Percentiles rank a stretch among this genome's conserved stretches.
These are phyloP conservation scores for Plantago coronopus DNA, from an alignment of 305 asterid species.

Conservation along the genomic window DNA sequence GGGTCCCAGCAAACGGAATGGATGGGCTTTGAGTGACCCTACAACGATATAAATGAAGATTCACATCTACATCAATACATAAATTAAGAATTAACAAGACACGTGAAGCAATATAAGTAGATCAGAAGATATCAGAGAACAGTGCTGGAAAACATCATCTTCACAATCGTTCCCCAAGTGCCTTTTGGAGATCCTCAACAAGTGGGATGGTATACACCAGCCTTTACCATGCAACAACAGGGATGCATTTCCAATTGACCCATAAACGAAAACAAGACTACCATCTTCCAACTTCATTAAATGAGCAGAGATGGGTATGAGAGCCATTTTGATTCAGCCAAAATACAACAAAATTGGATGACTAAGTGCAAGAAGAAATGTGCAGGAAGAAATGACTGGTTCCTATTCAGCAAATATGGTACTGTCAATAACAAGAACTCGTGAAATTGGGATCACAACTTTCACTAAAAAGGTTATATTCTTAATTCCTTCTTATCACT, in stretches of 20 bases:
- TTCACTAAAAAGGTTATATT: neutral
- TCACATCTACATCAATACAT: neutral
- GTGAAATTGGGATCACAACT: neutral
- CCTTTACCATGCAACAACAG: too few relatives aligned
- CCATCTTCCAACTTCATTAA: too few relatives aligned
- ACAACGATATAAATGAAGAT: constrained; percentile 6
- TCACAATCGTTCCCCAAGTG: too few relatives aligned
- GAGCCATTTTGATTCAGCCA: too few relatives aligned
- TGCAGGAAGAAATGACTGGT: too few relatives aligned
- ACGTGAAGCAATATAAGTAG: neutral
- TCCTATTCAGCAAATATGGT: neutral
- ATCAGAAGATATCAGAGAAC: neutral
- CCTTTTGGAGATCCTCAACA: too few relatives aligned
- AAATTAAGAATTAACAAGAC: neutral
- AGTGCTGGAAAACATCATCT: neutral
- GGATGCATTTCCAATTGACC: too few relatives aligned
- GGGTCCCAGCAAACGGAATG: constrained; percentile 91
- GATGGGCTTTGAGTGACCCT: constrained; percentile 85
- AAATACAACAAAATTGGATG: too few relatives aligned
- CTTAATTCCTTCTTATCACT: neutral
- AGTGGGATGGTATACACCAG: too few relatives aligned
- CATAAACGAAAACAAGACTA: too few relatives aligned
- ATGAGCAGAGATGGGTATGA: too few relatives aligned
- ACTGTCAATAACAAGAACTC: neutral
- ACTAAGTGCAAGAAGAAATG: neutral